Evolutionary conservation across 306 rosid genomes (phyloP), one percentile per base, ranked within the genome.

Genomic region (Ziziphus jujuba): DNA sequence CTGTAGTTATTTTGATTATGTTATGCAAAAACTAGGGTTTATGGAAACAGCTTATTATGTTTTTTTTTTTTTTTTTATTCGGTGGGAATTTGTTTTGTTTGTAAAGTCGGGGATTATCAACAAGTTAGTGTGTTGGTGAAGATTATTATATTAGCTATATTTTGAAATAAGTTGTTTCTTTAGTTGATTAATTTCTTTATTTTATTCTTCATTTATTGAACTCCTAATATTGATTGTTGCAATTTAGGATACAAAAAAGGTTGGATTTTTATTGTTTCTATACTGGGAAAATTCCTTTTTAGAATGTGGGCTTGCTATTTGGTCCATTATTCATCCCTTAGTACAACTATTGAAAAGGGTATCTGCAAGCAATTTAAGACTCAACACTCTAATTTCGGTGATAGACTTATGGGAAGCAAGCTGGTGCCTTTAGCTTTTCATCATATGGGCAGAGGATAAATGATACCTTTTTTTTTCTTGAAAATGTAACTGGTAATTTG

Each of bases 81-180:
- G 28, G 50, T 20, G n/a, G n/a, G n/a, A n/a, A 21, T 5, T 1
- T 15, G 4, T 14, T n/a, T 12, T 14, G 7, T 63, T 44, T 50
- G 55, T 16, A 50, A 16, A 17, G 9, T 16, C 9, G 21, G 55
- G 34, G 17, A 0, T 12, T 21, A 21, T 21, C 17, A 4, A 10
- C 59, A 21, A 25, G 15, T 8, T 20, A 66, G 81, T 49, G 59
- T 50, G 13, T 61, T 53, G 52, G 57, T 73, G 70, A 45, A 72
- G 31, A 56, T 43, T 67, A 56, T 43, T 67, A 19, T 67, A 34
- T 51, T 28, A 48, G 44, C 16, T 64, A 9, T 16, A 17, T 7
- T 65, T 4, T 20, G 47, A 43, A n/a, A 35, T 70, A 31, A 36
- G 14, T 61, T 62, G 2, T 22, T 16, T 66, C 12, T 35, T 53